Evolutionary conservation across 2,329 filamentous ascomycete species (phyloP), one percentile per base, ranked within the genome.

Genomic region (Ceratocystis variospora): DNA sequence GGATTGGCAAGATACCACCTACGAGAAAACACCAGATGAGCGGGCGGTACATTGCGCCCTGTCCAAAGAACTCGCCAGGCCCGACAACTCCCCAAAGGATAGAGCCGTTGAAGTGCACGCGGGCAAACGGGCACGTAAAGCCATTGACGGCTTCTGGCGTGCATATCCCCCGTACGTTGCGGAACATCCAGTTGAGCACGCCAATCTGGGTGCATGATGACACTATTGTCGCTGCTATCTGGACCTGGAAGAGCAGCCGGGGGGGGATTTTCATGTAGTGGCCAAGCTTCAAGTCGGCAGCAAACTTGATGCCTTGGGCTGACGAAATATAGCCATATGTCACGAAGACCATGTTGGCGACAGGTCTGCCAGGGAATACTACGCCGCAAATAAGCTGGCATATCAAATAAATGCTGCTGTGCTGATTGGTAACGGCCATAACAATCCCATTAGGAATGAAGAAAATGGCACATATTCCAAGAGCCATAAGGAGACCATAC

Each of bases 321-420:
- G 88, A 92, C 3, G 88, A 91, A 72, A 94, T 94, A 75, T 94
- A 95, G 69, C 89, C 90, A 73, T 94, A 96, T 0, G 89, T 94
- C 61, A 93, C 89, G 71, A 95, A 96, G 45, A 95, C 89, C 90
- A 95, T 95, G 75, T 95, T 94, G 63, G 90, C 90, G 10, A 95
- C 89, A 0, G 90, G 90, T 0, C 88, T 86, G 33, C 90, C 90
- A 0, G 90, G 90, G 73, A 95, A 95, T 17, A 90, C 80, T 63
- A 83, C 85, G 65, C 90, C 90, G 69, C 89, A 93, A 69, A 94
- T 86, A 67, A 95, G 81, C 75, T 94, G 90, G 74, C 89, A 93
- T 71, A 94, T 89, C 45, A 94, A 81, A 73, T 93, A 94, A 70
- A 93, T 89, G 74, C 87, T 90, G 75, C 86, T 90, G 74, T 94